Percentiles rank a stretch among this genome's conserved stretches.
Evolutionary conservation across 345 rosid species (phyloP).

Genomic region (Erysimum cheiranthoides): DNA sequence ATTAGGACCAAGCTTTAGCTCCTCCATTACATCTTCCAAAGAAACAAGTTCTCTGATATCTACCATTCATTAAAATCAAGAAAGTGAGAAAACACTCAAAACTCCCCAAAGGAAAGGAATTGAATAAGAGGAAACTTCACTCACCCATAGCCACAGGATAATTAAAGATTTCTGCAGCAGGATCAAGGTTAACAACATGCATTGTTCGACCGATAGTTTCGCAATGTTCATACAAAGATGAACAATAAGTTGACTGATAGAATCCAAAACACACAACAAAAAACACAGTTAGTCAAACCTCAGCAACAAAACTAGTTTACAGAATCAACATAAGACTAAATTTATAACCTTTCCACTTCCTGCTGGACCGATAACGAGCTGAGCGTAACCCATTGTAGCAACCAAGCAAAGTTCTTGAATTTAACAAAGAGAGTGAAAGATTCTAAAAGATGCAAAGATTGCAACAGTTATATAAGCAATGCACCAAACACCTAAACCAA

Average conservation of each 20-base stretch:
- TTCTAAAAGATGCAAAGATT: constrained; percentile 65
- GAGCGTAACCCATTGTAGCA: constrained; percentile 76
- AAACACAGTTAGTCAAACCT: neutral
- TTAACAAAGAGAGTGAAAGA: constrained; percentile 55
- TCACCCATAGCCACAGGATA: constrained; percentile 93
- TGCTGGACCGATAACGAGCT: constrained; percentile 82
- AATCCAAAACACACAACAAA: neutral
- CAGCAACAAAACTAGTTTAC: neutral
- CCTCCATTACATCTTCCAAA: constrained; percentile 96
- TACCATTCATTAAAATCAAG: constrained; percentile 44
- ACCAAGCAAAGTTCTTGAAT: constrained; percentile 37
- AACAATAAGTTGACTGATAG: constrained; percentile 87
- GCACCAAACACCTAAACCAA: constrained; percentile 82
- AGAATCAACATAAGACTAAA: neutral
- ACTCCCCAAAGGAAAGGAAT: neutral
- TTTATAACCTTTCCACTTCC: constrained; percentile 84
- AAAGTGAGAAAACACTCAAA: constrained; percentile 13
- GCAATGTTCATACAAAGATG: constrained; percentile 74
- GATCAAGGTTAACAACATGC: constrained; percentile 81
- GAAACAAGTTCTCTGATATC: constrained; percentile 90
- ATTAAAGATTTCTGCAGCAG: constrained; percentile 89
- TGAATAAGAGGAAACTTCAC: constrained; percentile 23
- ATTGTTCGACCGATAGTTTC: constrained; percentile 68
- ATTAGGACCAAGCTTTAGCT: constrained; percentile 85
- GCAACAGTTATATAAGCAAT: constrained; percentile 76